Evolutionary conservation across 768 basidiomycete genomes (phyloP), one percentile per base, ranked within the genome.

Genomic region (Panus rudis): DNA sequence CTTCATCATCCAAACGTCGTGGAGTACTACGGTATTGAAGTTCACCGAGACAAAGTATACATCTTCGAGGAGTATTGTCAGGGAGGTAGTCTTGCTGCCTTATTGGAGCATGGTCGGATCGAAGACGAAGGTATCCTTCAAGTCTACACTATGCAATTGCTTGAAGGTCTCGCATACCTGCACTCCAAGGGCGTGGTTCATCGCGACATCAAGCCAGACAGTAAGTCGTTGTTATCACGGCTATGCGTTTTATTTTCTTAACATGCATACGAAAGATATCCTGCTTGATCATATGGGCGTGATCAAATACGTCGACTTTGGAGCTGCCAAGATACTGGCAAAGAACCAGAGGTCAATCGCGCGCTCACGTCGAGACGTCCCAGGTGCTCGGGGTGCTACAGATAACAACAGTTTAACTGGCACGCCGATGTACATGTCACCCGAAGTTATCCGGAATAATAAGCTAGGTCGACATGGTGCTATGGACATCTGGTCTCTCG

Each of bases 391-490:
- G 13, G 19, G 49, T n/a, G 31, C 58, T 1, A 45, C 63, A 57
- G 45, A 53, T 6, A 81, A 82, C 59, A 92, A 92, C 64, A 88
- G 87, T 52, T 67, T 99, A 25, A 96, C 93, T 1, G 94, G 92
- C 14, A 99, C 96, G 11, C 96, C 96, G 0, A 98, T 98, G 94
- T 98, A 99, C 63, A 97, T 99, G 91, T 96, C 93, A 4, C 96
- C 96, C 2, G 96, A 99, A 60, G 81, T 96, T 42, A 98, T 99
- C 69, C 90, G 94, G 67, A 96, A 87, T 54, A 91, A 94, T 54
- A 83, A 75, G 49, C 71, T 81, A 12, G 92, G 92, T 21, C 73
- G 85, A 39, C 81, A 89, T 50, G 96, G 96, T 14, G 91, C 94
- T 10, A 96, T 96, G 88, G 96, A 99, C 60, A 83, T 99, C 33